Conservation (phyloP, 2,329 filamentous ascomycete species). For the Periconia sp. region DNA sequence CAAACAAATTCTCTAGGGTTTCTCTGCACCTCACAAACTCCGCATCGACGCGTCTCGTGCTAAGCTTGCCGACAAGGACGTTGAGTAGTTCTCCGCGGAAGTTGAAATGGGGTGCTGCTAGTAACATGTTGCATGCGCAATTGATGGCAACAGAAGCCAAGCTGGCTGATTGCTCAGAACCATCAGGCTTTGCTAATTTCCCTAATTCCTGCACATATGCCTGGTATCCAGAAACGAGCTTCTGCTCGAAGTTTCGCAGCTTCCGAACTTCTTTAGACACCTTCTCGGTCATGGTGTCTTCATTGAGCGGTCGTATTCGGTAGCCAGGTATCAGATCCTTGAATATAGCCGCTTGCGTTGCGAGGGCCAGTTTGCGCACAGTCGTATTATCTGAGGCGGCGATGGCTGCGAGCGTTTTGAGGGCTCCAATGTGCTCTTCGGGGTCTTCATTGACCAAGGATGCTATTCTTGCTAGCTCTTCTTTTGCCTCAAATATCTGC, state of each 20-base stretch:
- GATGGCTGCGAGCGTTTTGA: constrained; percentile 79
- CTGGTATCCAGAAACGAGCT: constrained; percentile 84
- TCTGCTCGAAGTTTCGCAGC: constrained; percentile 84
- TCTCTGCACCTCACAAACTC: constrained; percentile 80
- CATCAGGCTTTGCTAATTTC: constrained; percentile 66
- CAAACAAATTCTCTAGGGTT: constrained; percentile 81
- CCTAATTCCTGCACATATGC: constrained; percentile 79
- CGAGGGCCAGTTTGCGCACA: constrained; percentile 84
- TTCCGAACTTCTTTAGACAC: constrained; percentile 90
- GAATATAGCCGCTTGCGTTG: constrained; percentile 87
- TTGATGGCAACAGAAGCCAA: constrained; percentile 79
- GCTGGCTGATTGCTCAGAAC: constrained; percentile 47
- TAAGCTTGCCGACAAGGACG: constrained; percentile 84
- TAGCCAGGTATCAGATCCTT: constrained; percentile 97
- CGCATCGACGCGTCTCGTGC: constrained; percentile 71
- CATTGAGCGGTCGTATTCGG: constrained; percentile 80
- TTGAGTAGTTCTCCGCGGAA: constrained; percentile 87
- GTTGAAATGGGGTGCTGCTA: constrained; percentile 93
- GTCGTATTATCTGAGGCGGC: constrained; percentile 71
- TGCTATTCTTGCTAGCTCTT: constrained; percentile 87
- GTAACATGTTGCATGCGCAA: constrained; percentile 82
- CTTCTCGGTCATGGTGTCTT: constrained; percentile 77
- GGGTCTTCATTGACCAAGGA: constrained; percentile 85
- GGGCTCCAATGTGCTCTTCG: constrained; percentile 82
- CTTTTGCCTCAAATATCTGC: constrained; percentile 86